Conservation (phyloP, 768 basidiomycete species). For the Psilocybe tampanensis region DNA sequence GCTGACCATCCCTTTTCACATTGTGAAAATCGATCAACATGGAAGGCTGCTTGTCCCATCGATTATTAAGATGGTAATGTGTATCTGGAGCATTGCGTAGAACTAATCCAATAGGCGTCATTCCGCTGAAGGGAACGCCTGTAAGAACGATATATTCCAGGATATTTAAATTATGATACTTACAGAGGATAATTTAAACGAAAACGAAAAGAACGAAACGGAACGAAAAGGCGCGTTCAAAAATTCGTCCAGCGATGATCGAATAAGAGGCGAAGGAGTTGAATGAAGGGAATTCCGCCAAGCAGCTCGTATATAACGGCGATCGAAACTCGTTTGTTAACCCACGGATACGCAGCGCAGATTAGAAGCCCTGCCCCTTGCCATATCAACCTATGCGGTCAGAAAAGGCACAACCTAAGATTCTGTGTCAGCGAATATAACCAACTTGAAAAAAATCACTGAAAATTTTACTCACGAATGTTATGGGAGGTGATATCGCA, state of each 20-base stretch:
- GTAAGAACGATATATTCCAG: not conserved
- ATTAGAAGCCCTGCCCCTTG: not conserved
- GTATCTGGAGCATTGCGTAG: not conserved
- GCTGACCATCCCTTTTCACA: not conserved
- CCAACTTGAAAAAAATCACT: not conserved
- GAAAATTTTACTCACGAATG: not conserved
- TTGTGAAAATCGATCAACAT: not conserved
- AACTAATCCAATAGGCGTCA: not conserved
- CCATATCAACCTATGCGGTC: slow-evolving; percentile 13
- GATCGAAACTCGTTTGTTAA: not conserved
- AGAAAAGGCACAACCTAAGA: not conserved
- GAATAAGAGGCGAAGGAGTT: not conserved
- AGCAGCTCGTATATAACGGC: not conserved
- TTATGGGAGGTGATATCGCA: not conserved
- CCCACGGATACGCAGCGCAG: not conserved
- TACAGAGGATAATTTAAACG: not conserved
- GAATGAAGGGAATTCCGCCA: not conserved
- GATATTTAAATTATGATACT: not conserved
- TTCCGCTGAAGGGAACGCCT: not conserved
- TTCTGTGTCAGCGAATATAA: not conserved
- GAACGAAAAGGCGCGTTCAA: not conserved
- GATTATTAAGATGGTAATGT: not conserved
- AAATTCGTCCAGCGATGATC: not conserved
- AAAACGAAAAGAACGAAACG: not conserved
- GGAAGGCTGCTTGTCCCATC: not conserved